These are phyloP conservation scores for Pseudogymnoascus sp. DNA, from an alignment of 2,329 filamentous ascomycete species.

Conservation along the genomic window DNA sequence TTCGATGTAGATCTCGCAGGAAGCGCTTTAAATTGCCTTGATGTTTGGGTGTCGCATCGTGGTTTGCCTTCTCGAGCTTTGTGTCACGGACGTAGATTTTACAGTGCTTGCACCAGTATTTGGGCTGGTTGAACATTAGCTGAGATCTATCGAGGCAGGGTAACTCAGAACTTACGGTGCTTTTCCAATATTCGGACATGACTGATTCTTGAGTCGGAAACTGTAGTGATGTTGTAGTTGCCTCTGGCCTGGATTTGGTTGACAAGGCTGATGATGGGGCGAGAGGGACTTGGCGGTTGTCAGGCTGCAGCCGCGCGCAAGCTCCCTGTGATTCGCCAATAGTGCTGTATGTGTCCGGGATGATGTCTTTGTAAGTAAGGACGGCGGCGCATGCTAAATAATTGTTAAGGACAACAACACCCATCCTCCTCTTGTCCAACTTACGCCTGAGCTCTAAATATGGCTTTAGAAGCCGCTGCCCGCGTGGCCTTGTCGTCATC, in stretches of 20 bases:
- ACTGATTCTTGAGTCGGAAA: slow-evolving; percentile 14
- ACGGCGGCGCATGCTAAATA: not conserved
- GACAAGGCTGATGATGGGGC: slow-evolving; percentile 6
- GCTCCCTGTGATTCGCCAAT: slow-evolving; percentile 5
- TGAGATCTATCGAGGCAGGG: not conserved
- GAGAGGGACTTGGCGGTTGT: not conserved
- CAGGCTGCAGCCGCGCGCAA: slow-evolving; percentile 7
- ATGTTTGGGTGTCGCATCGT: slow-evolving; percentile 80
- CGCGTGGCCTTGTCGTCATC: slow-evolving; percentile 21
- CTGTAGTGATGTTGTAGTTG: not conserved
- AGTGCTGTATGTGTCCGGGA: not conserved
- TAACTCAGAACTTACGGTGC: slow-evolving; percentile 52
- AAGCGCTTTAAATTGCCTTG: slow-evolving; percentile 83
- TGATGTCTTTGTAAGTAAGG: slow-evolving; percentile 1
- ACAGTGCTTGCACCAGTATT: slow-evolving; percentile 99
- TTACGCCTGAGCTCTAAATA: slow-evolving; percentile 5
- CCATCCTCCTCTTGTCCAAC: not conserved
- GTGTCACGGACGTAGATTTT: slow-evolving; percentile 85
- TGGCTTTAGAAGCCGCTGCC: slow-evolving; percentile 15
- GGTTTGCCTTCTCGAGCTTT: slow-evolving; percentile 79
- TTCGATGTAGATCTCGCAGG: slow-evolving; percentile 79
- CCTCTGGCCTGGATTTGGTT: not conserved
- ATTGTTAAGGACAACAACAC: slow-evolving; percentile 3
- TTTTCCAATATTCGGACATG: slow-evolving; percentile 99
- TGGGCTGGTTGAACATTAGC: slow-evolving; percentile 48